phyloP scores from a whole-genome alignment of 192 early-diverging fungal genomes.

The Pilaira anomala region DNA sequence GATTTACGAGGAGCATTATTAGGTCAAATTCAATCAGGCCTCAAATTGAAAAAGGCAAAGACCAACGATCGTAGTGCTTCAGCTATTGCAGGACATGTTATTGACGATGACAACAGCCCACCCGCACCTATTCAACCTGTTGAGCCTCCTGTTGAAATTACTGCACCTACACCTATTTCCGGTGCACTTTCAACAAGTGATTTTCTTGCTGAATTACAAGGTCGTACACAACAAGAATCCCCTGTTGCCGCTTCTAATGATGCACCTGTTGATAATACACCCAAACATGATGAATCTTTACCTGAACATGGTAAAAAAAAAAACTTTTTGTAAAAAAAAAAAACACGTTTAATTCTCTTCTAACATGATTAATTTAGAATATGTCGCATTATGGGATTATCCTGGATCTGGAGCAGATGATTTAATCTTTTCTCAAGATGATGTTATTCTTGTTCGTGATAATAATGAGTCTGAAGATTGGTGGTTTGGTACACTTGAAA shows the following conservation, averaged over 20 bases:
- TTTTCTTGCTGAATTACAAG: conserved; percentile 60
- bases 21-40: conserved; percentile 69
- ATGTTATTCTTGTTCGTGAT: conserved; percentile 36
- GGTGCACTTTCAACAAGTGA: conserved; percentile 45
- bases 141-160: background rate
- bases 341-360: background rate
- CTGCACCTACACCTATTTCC: conserved; percentile 16
- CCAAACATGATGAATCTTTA: background rate
- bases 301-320: conserved; percentile 17
- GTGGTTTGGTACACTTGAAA: conserved; percentile 45
- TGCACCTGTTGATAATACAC: background rate
- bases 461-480: conserved; percentile 42
- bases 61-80: conserved; percentile 64
- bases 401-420: conserved; percentile 39
- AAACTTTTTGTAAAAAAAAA: background rate
- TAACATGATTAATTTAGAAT: conserved; percentile 15
- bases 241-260: background rate
- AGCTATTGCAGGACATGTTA: conserved; percentile 38
- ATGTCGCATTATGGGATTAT: conserved; percentile 42
- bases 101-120: background rate
- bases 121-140: background rate
- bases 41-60: conserved; percentile 53
- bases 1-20: conserved; percentile 55
- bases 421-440: conserved; percentile 38
- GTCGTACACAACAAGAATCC: conserved; percentile 30